A percentile compares a stretch with the other conserved stretches of the same genome.
Conservation (phyloP, 2,329 filamentous ascomycete species). For the Mariannaea elegans region DNA sequence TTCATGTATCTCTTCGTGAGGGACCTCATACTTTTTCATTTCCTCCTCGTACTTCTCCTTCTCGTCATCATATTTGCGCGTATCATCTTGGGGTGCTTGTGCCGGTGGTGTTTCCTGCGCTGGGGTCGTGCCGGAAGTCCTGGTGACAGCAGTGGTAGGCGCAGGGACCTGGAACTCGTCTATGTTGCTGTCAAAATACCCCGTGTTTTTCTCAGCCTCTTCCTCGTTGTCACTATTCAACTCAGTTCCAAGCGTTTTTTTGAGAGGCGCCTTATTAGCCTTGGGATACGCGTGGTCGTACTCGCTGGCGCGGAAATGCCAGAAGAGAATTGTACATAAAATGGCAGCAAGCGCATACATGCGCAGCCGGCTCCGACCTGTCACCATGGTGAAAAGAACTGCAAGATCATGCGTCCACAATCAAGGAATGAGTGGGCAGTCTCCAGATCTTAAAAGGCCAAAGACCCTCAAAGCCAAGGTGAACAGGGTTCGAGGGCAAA, state of each 20-base stretch:
- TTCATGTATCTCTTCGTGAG: neutral
- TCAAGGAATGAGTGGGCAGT: neutral
- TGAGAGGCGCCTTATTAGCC: neutral
- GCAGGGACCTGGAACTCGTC: neutral
- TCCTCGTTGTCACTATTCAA: neutral
- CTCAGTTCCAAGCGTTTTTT: neutral
- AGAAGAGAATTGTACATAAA: neutral
- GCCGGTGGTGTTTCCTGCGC: neutral
- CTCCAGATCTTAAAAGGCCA: no score
- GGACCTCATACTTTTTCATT: neutral
- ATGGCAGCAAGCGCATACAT: neutral
- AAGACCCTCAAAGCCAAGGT: no score
- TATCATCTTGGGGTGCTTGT: neutral
- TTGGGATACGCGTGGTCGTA: neutral
- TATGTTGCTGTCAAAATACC: neutral
- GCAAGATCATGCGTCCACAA: neutral
- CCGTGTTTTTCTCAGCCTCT: neutral
- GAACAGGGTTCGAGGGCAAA: no score
- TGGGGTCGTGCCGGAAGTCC: neutral
- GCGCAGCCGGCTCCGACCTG: neutral
- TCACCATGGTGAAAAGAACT: neutral
- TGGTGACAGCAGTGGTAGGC: no score
- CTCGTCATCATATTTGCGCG: neutral
- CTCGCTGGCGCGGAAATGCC: neutral
- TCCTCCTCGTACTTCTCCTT: neutral